Percentiles rank a stretch among this genome's conserved stretches.
Evolutionary conservation across 1,139 yeast species (phyloP).

Genomic region (Debaryomycetaceae sp.): DNA sequence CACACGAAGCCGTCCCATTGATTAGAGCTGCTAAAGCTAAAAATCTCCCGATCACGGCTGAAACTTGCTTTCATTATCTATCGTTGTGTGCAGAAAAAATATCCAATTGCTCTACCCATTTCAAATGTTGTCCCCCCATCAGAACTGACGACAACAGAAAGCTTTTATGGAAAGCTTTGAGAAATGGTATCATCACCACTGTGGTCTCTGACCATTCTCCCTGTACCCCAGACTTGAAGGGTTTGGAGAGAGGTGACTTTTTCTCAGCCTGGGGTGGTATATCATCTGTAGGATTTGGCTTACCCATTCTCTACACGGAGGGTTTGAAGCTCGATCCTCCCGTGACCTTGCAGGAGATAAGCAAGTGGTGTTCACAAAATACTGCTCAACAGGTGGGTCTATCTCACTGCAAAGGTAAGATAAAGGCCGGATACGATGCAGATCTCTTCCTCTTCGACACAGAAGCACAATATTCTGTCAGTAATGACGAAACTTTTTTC

Average conservation of each 20-base stretch:
- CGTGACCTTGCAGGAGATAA: slow-evolving; percentile 58
- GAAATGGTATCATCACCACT: slow-evolving; percentile 65
- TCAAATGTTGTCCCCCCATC: slow-evolving; percentile 94
- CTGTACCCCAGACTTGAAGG: slow-evolving; percentile 87
- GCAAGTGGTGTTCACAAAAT: slow-evolving; percentile 74
- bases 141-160: slow-evolving; percentile 68
- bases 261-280: slow-evolving; percentile 98
- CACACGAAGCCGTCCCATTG: slow-evolving; percentile 76
- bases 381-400: slow-evolving; percentile 87
- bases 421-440: slow-evolving; percentile 76
- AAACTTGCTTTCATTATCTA: slow-evolving; percentile 91
- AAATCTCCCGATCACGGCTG: slow-evolving; percentile 68
- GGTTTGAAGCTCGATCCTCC: slow-evolving; percentile 55
- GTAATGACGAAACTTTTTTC: slow-evolving; percentile 61
- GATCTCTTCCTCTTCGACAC: slow-evolving; percentile 83
- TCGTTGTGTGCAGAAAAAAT: slow-evolving; percentile 74
- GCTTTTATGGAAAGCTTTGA: slow-evolving; percentile 73
- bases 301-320: slow-evolving; percentile 76
- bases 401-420: slow-evolving; percentile 64
- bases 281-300: slow-evolving; percentile 86
- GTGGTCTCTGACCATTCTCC: slow-evolving; percentile 96
- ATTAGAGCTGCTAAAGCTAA: slow-evolving; percentile 59
- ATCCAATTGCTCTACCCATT: slow-evolving; percentile 72
- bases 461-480: slow-evolving; percentile 48
- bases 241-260: slow-evolving; percentile 79